A percentile compares a stretch with the other conserved stretches of the same genome.
Conservation (phyloP, 208 protist species). For the Leishmania major region DNA sequence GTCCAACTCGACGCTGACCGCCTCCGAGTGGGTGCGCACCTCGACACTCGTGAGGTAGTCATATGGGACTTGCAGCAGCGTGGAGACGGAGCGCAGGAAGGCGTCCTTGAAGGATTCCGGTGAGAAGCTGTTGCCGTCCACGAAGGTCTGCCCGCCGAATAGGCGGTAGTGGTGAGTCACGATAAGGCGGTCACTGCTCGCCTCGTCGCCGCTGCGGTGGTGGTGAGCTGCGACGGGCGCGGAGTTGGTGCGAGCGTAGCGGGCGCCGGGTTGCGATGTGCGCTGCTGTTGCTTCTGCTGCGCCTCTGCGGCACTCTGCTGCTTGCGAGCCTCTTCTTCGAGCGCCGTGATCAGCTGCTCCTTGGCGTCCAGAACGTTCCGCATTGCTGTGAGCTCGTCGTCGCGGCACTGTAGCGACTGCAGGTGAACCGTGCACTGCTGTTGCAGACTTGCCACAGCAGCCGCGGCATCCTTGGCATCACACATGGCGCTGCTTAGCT, state of each 20-base stretch:
- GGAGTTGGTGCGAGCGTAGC: constrained; percentile 24
- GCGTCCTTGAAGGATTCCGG: constrained; percentile 43
- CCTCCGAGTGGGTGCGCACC: constrained; percentile 38
- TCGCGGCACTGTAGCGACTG: constrained; percentile 13
- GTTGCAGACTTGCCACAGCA: constrained; percentile 22
- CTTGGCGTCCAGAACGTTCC: constrained; percentile 19
- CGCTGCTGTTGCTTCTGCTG: neutral
- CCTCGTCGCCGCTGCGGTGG: constrained; percentile 13
- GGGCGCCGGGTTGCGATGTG: neutral
- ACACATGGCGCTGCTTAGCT: constrained; percentile 6
- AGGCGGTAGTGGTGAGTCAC: constrained; percentile 50
- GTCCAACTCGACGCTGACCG: constrained; percentile 52
- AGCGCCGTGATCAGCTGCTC: constrained; percentile 20
- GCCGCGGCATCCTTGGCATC: constrained; percentile 25
- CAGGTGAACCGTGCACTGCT: constrained; percentile 13
- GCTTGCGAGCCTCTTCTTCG: constrained; percentile 15
- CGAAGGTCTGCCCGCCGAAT: constrained; percentile 47
- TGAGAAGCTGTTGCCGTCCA: constrained; percentile 29
- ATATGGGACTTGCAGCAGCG: constrained; percentile 43
- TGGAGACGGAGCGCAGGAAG: constrained; percentile 50
- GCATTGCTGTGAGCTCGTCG: constrained; percentile 33
- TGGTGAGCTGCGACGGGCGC: constrained; percentile 10
- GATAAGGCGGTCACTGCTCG: constrained; percentile 24
- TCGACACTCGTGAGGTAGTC: constrained; percentile 46
- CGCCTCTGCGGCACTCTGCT: neutral